Evolutionary conservation across 805 yeast species (phyloP).

Genomic region (Zygosaccharomyces siamensis): DNA sequence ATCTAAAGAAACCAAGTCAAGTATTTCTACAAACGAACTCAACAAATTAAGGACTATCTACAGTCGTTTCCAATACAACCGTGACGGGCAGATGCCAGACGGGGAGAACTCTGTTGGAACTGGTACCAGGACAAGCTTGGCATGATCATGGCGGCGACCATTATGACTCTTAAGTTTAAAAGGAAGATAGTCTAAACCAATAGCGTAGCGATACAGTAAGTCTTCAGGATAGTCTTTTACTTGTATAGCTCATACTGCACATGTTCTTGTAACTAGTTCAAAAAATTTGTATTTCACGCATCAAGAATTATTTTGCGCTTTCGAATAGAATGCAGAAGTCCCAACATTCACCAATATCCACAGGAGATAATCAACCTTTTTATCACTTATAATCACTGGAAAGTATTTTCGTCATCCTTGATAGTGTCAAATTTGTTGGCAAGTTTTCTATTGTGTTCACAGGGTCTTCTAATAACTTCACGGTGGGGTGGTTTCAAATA

Average conservation of each 20-base stretch:
- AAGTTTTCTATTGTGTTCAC: not conserved
- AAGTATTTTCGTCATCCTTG: not conserved
- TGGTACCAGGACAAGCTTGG: constrained; percentile 80
- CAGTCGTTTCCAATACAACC: constrained; percentile 61
- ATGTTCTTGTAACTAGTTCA: not conserved
- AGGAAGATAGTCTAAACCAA: not conserved
- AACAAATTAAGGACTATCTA: constrained; percentile 60
- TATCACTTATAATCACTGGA: not conserved
- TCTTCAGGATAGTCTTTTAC: not conserved
- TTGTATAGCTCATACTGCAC: not conserved
- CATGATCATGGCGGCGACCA: constrained; percentile 41
- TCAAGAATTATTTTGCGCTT: not conserved
- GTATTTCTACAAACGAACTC: constrained; percentile 72
- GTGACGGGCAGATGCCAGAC: constrained; percentile 86
- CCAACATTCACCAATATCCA: not conserved
- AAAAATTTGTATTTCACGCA: not conserved
- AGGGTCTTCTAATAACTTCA: not conserved
- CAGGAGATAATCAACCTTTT: not conserved
- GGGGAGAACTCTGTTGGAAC: constrained; percentile 75
- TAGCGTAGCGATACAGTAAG: too few relatives aligned
- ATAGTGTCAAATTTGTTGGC: not conserved
- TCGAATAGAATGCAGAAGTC: not conserved
- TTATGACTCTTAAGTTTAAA: not conserved
- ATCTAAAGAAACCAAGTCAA: constrained; percentile 75
- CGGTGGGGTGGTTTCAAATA: not conserved